Conservation (phyloP, 495 filamentous ascomycete genomes). For the Penicillium angulare region DNA sequence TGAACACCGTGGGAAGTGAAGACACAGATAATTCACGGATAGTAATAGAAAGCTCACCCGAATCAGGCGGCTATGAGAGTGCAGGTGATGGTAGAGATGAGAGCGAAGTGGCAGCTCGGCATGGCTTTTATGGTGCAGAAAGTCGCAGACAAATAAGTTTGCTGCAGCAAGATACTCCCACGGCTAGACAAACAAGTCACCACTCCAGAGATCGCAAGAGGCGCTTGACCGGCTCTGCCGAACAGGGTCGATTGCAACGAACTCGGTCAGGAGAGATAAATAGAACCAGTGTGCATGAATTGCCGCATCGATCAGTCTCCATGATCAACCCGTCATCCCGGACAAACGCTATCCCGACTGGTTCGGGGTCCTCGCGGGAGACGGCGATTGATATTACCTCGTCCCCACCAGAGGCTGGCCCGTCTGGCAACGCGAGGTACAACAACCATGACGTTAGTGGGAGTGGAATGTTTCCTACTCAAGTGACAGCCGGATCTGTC, state of each 20-base stretch:
- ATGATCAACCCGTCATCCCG: constrained; percentile 19
- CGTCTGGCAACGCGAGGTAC: constrained; percentile 8
- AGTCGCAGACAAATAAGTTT: too few species aligned
- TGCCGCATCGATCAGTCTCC: constrained; percentile 23
- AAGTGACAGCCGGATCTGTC: neutral
- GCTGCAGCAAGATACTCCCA: neutral
- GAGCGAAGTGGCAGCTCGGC: neutral
- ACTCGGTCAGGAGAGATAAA: constrained; percentile 19
- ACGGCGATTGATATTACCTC: constrained; percentile 41
- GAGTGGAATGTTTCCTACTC: neutral
- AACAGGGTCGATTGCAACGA: constrained; percentile 26
- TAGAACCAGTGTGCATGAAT: neutral
- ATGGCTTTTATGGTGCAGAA: neutral
- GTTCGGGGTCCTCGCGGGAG: constrained; percentile 31
- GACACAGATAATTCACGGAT: neutral
- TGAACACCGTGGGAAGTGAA: neutral
- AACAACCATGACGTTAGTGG: neutral
- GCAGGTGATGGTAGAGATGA: neutral
- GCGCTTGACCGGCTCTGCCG: constrained; percentile 31
- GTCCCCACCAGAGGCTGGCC: constrained; percentile 21
- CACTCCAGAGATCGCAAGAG: constrained; percentile 28
- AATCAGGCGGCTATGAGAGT: neutral
- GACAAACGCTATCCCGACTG: constrained; percentile 1
- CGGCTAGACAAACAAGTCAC: constrained; percentile 11
- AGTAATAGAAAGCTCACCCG: neutral